phyloP scores from a whole-genome alignment of 495 filamentous ascomycete genomes.

The Saxophila tyrrhenica region DNA sequence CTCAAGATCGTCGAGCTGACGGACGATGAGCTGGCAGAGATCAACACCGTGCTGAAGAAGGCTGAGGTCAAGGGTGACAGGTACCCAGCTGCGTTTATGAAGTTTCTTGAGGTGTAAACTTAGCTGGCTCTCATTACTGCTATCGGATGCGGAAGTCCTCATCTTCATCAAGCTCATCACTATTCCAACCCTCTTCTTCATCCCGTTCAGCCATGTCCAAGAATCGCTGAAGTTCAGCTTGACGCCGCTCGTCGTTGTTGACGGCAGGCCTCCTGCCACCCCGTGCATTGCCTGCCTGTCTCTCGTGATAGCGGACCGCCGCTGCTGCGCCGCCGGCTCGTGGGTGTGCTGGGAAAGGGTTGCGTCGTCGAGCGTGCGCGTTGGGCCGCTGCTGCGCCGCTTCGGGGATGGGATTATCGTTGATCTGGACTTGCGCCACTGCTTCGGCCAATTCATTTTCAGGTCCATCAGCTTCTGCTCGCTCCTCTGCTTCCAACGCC shows the following conservation, averaged over 20 bases:
- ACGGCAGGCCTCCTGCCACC: neutral
- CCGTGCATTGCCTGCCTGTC: neutral
- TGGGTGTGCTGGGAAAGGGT: constrained; percentile 9
- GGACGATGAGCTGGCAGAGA: constrained; percentile 23
- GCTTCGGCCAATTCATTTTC: neutral
- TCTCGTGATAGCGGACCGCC: constrained; percentile 12
- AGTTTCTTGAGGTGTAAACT: neutral
- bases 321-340: constrained; percentile 1
- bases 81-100: constrained; percentile 13
- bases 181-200: constrained; percentile 54
- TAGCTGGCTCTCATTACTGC: neutral
- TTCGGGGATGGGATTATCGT: neutral
- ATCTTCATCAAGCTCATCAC: constrained; percentile 43
- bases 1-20: constrained; percentile 21
- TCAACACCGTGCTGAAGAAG: constrained; percentile 26
- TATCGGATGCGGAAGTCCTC: constrained; percentile 15
- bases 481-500: neutral
- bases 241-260: constrained; percentile 13
- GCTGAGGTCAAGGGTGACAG: constrained; percentile 19
- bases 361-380: neutral
- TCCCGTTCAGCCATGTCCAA: constrained; percentile 44
- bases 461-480: neutral
- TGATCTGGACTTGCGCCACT: constrained; percentile 8
- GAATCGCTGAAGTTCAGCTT: constrained; percentile 40
- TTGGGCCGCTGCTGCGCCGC: neutral